Base-by-base conservation (phyloP, 371 early-diverging fungal species). In the Circinella umbellata region DNA sequence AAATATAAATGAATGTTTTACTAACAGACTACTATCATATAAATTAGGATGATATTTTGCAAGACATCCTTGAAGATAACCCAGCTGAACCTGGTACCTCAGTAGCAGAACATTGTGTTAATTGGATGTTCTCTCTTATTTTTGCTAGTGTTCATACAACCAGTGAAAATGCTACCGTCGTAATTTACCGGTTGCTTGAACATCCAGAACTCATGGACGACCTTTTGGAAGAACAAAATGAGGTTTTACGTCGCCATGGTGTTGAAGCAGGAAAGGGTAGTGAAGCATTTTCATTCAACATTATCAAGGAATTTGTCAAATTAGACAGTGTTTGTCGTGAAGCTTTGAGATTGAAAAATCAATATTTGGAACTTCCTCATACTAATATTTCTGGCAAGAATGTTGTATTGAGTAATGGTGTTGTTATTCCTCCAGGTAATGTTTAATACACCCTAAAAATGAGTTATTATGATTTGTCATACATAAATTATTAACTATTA, bases 301-400 rank as follows among this genome's bases (percentile, higher is more conserved):
- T 76, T 1, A 46, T 81, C 66, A 82, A 83, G 63, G 73, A 74
- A 6, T 69, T 88, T 67, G 72, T 66, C 10, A 73, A 83, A n/a
- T 69, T 88, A 20, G 88, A 88, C 36, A 86, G 86, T 10, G 79
- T 82, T 42, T 73, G 83, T 4, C 85, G 85, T 37, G 88, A 88
- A 67, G n/a, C 78, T 0, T 55, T 82, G 61, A 67, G 88, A 35
- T 64, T 64, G 34, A 63, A 79, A 10, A 72, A 68, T 4, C 65
- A 64, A 6, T 69, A 67, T 3, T 17, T 80, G 39, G 57, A 55
- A 0, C 66, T 81, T n/a, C 27, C 69, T 4, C 88, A 88, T 51
- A 70, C 38, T 1, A 67, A 81, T 42, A 49, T 66, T 11, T 74
- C 80, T 2, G 60, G 74, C 0, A 34, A 69, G 17, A 55, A 74